Percentiles rank a stretch among this genome's conserved stretches.
phyloP scores from a whole-genome alignment of 768 basidiomycete species.

The Suillus fuscotomentosus region DNA sequence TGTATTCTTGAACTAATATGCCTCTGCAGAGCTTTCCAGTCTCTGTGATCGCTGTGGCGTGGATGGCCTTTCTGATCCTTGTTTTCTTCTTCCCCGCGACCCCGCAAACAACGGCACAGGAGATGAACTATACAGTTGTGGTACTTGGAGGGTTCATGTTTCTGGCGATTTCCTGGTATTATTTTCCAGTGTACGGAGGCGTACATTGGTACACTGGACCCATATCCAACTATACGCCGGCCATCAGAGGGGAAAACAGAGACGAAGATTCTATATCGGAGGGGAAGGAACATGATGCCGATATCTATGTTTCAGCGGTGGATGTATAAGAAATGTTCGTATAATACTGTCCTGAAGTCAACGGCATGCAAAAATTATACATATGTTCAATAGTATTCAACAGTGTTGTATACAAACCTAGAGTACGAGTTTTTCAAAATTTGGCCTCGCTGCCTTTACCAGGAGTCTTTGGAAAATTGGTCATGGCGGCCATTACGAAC shows the following conservation, averaged over 20 bases:
- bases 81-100: slow-evolving; percentile 23
- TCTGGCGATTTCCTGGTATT: slow-evolving; percentile 10
- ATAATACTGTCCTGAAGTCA: too few species aligned
- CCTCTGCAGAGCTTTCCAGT: slow-evolving; percentile 23
- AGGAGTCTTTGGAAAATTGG: too few species aligned
- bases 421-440: too few species aligned
- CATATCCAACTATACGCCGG: slow-evolving; percentile 12
- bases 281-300: not conserved
- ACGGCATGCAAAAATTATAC: too few species aligned
- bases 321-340: not conserved
- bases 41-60: slow-evolving; percentile 29
- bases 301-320: not conserved
- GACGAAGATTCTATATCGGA: not conserved
- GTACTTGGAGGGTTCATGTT: slow-evolving; percentile 25
- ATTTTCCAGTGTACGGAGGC: slow-evolving; percentile 24
- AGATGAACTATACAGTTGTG: slow-evolving; percentile 9
- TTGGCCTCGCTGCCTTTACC: too few species aligned
- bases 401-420: too few species aligned
- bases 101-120: not conserved
- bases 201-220: slow-evolving; percentile 29
- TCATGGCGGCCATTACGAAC: too few species aligned
- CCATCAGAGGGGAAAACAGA: not conserved
- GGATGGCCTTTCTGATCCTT: slow-evolving; percentile 38
- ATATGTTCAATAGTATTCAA: too few species aligned
- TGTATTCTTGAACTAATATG: too few species aligned